Percentiles rank a stretch among this genome's conserved stretches.
phyloP scores from a whole-genome alignment of 2,329 filamentous ascomycete genomes.

The Waltergamsia citrina region DNA sequence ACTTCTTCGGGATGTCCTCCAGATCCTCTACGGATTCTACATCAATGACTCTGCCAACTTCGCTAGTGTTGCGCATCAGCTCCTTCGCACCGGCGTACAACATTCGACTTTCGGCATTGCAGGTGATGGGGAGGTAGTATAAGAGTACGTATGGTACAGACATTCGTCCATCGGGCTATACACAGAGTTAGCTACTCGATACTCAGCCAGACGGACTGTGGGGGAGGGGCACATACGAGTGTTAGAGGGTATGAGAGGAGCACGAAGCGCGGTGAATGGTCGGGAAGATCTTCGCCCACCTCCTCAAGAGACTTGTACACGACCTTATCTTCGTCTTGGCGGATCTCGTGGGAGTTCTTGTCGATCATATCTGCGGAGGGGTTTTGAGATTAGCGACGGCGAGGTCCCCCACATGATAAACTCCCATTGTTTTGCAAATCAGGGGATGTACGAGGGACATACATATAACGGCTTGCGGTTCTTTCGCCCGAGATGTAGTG shows the following conservation, averaged over 20 bases:
- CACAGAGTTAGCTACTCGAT: constrained; percentile 8
- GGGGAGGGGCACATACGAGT: constrained; percentile 43
- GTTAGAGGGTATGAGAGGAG: constrained; percentile 87
- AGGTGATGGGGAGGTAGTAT: constrained; percentile 89
- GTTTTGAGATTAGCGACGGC: background rate
- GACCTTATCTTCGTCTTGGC: constrained; percentile 63
- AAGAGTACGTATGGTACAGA: constrained; percentile 90
- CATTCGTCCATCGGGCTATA: constrained; percentile 67
- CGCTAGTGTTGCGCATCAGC: constrained; percentile 84
- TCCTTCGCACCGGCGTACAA: constrained; percentile 94
- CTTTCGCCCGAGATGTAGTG: constrained; percentile 75
- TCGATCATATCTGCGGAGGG: constrained; percentile 69
- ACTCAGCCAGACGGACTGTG: too few relatives aligned
- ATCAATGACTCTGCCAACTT: constrained; percentile 83
- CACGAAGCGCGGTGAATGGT: constrained; percentile 83
- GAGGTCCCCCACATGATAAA: background rate
- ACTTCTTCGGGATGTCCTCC: constrained; percentile 65
- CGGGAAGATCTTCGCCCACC: constrained; percentile 80
- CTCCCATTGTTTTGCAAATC: background rate
- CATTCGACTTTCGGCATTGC: constrained; percentile 82
- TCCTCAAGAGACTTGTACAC: constrained; percentile 76
- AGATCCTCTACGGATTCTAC: constrained; percentile 73
- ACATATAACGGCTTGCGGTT: constrained; percentile 92
- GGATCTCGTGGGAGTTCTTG: constrained; percentile 82
- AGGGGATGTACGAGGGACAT: constrained; percentile 28